Conservation (phyloP, 441 rosid genomes). For the Biscutella laevigata region DNA sequence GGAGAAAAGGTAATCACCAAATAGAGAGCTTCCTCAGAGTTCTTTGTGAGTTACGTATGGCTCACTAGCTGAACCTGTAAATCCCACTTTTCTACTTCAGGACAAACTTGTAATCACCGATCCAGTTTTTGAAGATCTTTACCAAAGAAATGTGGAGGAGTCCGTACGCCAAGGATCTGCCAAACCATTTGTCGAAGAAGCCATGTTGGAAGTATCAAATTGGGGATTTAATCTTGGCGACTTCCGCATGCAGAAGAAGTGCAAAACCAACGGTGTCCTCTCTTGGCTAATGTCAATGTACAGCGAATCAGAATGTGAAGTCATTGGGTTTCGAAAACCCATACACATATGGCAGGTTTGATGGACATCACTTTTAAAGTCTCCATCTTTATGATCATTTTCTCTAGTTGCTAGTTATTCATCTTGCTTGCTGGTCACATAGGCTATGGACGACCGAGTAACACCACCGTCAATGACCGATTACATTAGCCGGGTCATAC, state of each 20-base stretch:
- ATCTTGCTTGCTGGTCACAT: conserved; percentile 18
- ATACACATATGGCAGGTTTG: conserved; percentile 78
- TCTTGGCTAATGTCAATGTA: conserved; percentile 59
- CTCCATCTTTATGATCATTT: too few relatives aligned
- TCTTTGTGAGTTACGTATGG: too few relatives aligned
- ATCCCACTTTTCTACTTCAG: too few relatives aligned
- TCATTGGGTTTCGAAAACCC: conserved; percentile 47
- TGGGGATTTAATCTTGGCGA: conserved; percentile 59
- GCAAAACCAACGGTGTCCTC: conserved; percentile 42
- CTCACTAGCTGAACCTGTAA: too few relatives aligned
- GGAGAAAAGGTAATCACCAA: conserved; percentile 37
- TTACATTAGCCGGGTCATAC: conserved; percentile 61
- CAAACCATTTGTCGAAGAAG: conserved; percentile 55
- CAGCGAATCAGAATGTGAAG: conserved; percentile 50
- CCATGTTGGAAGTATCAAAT: conserved; percentile 40
- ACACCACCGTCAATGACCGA: conserved; percentile 65
- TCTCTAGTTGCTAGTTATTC: neutral
- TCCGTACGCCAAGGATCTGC: conserved; percentile 50
- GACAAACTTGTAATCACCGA: conserved; percentile 40
- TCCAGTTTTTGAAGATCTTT: conserved; percentile 37
- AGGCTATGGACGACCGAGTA: conserved; percentile 76
- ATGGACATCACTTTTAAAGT: neutral
- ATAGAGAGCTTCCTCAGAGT: too few relatives aligned
- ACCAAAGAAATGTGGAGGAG: conserved; percentile 64
- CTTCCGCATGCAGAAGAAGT: conserved; percentile 45